phyloP scores from a whole-genome alignment of 331 rosid genomes.

The Pyracantha coccinea region DNA sequence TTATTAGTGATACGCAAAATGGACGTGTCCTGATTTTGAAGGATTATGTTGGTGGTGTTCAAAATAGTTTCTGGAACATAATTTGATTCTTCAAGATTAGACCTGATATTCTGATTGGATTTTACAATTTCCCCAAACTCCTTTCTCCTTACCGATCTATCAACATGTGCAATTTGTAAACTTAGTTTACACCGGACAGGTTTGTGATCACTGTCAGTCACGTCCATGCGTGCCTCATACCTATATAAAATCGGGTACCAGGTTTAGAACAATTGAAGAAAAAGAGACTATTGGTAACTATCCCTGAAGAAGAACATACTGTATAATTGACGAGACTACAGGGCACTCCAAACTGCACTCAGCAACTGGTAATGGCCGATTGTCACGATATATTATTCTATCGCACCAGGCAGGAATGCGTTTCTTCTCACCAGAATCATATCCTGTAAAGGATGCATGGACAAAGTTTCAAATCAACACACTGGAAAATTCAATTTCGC shows the following conservation, averaged over 20 bases:
- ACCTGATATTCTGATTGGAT: conserved; percentile 57
- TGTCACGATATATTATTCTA: conserved; percentile 94
- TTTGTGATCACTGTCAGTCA: conserved; percentile 97
- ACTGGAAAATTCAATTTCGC: background rate
- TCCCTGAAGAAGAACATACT: conserved; percentile 37
- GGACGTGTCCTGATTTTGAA: conserved; percentile 71
- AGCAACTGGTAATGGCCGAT: conserved; percentile 42
- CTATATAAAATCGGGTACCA: conserved; percentile 31
- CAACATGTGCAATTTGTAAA: conserved; percentile 68
- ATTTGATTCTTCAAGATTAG: conserved; percentile 50
- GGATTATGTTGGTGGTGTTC: conserved; percentile 47
- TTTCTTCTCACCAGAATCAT: conserved; percentile 97
- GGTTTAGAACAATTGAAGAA: conserved; percentile 7
- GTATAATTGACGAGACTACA: conserved; percentile 71
- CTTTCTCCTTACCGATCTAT: conserved; percentile 81
- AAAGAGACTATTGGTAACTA: background rate
- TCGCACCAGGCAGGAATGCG: conserved; percentile 99
- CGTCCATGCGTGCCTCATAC: conserved; percentile 98
- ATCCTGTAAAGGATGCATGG: conserved; percentile 39
- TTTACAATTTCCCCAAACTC: conserved; percentile 63
- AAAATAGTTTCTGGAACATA: conserved; percentile 62
- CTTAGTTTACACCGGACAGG: conserved; percentile 89
- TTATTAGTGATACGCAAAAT: conserved; percentile 48
- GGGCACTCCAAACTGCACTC: conserved; percentile 84
- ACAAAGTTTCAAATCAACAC: background rate